Evolutionary conservation across 108 stramenopile species (phyloP), one percentile per base, ranked within the genome.

Genomic region (Chaetoceros muelleri): DNA sequence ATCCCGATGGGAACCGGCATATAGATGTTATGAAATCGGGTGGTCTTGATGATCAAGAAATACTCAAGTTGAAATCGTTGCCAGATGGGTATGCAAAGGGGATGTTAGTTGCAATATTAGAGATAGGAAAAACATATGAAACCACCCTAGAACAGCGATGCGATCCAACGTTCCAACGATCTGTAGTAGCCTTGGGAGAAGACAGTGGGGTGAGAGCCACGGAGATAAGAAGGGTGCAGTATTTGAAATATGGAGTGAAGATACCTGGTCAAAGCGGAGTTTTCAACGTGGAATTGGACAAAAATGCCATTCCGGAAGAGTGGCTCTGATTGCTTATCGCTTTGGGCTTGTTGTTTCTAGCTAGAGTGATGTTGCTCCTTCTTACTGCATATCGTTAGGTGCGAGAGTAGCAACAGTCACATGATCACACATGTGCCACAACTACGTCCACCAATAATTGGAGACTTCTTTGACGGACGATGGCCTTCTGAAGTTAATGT

Each of bases 1-100:
- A 86, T 58, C 89, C 84, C 29, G 89, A 91, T 59, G 82, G 80
- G 10, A 64, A 78, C 44, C 66, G 68, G 25, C 85, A 85, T 30
- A 52, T 78, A 21, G 77, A 81, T 20, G 73, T 91, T 3, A 72
- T 91, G 81, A 73, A 70, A 46, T 65, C 60, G 29, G 70, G 57
- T 0, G 78, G 73, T 1, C 51, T 79, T 8, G 44, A 53, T 24
- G 71, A 79, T 51, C 48, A 64, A 16, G 79, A 82, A 64, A 83
- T 89, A 44, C 28, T 52, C 55, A 22, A 61, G 22, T 59, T 76
- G 18, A 85, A 78, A 58, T 64, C 71, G 3, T 49, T 90, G 34
- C 84, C 78, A 24, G 28, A 44, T 1, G 81, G 78, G 28, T 90
- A 72, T 57, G 60, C 64, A 29, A 75, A 74, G 53, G 84, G 83